A percentile compares a stretch with the other conserved stretches of the same genome.
Evolutionary conservation across 495 filamentous ascomycete species (phyloP).

Genomic region (Xeromyces bisporus): DNA sequence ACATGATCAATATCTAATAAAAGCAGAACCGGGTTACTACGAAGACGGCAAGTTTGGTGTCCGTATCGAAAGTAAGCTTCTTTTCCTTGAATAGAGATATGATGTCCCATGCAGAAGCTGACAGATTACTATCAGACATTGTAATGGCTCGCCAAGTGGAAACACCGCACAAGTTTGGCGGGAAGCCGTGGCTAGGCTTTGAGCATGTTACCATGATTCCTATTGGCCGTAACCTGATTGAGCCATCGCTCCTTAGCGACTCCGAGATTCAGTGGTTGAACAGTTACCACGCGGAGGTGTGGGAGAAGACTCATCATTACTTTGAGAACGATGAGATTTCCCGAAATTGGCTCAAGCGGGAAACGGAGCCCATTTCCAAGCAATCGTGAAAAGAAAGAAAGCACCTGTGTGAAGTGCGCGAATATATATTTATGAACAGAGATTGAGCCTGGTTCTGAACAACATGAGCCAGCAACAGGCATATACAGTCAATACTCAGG

Average conservation of each 20-base stretch:
- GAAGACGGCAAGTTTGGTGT: constrained; percentile 97
- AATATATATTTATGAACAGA: not conserved
- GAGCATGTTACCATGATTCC: constrained; percentile 97
- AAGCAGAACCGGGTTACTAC: constrained; percentile 85
- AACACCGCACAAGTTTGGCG: constrained; percentile 75
- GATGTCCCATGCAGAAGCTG: constrained; percentile 3
- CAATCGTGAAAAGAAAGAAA: no score
- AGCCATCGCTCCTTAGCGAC: constrained; percentile 52
- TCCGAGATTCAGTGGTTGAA: constrained; percentile 78
- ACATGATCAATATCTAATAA: constrained; percentile 6
- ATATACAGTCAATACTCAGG: no score
- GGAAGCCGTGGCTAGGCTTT: constrained; percentile 86
- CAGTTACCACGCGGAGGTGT: constrained; percentile 65
- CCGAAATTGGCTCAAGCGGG: constrained; percentile 67
- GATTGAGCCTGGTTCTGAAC: no score
- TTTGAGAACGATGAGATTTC: constrained; percentile 57
- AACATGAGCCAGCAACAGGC: no score
- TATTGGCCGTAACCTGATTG: constrained; percentile 78
- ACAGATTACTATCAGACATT: constrained; percentile 33
- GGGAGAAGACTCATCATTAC: constrained; percentile 64
- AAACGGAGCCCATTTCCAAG: constrained; percentile 44
- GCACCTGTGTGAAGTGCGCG: no score
- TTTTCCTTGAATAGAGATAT: not conserved
- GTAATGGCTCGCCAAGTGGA: constrained; percentile 76
- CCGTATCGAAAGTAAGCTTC: constrained; percentile 75